Evolutionary conservation across 2,329 filamentous ascomycete species (phyloP).

Genomic region (Byssoonygena ceratinophila): DNA sequence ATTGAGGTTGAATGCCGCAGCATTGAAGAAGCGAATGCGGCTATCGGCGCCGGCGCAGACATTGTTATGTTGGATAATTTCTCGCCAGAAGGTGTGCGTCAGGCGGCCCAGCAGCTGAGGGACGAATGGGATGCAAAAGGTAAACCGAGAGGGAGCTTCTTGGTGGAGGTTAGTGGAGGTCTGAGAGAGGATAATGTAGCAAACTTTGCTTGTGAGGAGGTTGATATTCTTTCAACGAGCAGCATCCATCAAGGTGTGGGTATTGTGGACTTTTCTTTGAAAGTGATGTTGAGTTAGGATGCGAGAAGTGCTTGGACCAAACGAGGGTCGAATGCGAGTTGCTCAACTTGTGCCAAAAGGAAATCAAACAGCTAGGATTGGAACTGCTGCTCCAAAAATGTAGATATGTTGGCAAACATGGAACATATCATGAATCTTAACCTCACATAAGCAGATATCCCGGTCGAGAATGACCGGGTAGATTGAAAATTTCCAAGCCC

Average conservation of each 20-base stretch:
- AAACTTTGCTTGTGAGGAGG: constrained; percentile 61
- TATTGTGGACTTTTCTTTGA: constrained; percentile 91
- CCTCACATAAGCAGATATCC: no score
- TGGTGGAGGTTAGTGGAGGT: constrained; percentile 89
- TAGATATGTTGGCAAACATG: no score
- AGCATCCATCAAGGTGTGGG: constrained; percentile 92
- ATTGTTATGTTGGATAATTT: constrained; percentile 99
- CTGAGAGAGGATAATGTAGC: constrained; percentile 75
- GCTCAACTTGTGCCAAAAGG: no score
- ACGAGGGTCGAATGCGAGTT: not conserved
- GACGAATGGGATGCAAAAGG: constrained; percentile 65
- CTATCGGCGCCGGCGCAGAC: constrained; percentile 81
- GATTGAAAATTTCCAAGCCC: no score
- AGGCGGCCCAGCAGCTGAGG: constrained; percentile 65
- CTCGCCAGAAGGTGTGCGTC: constrained; percentile 62
- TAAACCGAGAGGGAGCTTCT: constrained; percentile 52
- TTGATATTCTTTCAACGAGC: constrained; percentile 93
- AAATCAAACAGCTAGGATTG: no score
- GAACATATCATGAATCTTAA: no score
- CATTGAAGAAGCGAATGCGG: constrained; percentile 80
- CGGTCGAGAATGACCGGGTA: no score
- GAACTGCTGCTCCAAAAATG: no score
- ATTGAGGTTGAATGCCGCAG: constrained; percentile 91
- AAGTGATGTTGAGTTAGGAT: constrained; percentile 49
- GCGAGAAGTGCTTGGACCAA: no score